Evolutionary conservation across 2,329 filamentous ascomycete genomes (phyloP), one percentile per base, ranked within the genome.

Genomic region (Pseudogymnoascus sp.): DNA sequence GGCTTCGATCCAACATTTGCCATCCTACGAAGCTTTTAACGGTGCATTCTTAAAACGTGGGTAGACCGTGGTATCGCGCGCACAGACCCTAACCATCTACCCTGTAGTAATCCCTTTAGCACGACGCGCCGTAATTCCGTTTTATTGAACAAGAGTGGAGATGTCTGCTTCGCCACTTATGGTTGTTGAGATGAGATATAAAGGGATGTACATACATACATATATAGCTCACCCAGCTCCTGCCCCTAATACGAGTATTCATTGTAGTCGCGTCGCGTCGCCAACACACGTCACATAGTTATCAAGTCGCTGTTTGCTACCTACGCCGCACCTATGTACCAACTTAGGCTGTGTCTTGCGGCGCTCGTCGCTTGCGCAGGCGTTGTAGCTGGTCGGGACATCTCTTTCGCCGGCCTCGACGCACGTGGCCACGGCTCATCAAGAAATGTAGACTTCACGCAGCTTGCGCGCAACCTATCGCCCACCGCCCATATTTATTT

Each of bases 341-440:
- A 56, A 56, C 28, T 56, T 22, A 33, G 11, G 10, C 28, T 19
- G 16, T n/a, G 61, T 28, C 62, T 66, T 40, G 67, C 66, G 59
- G 43, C 50, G 43, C 64, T 24, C 63, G 61, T 38, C 65, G 65
- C 24, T 62, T 62, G 33, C 66, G 65, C 7, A 65, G 62, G 14
- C 69, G 40, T 59, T 70, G 59, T 62, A 64, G 41, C 63, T 63
- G 2, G 65, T 73, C 10, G 66, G 41, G 14, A 60, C 43, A 10
- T 69, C 66, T 33, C 70, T 74, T n/a, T 82, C 80, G 0, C 46
- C 65, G 11, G 63, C 64, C 2, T 77, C 79, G 67, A 66, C n/a
- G 75, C 70, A 11, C 83, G 79, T 59, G 64, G 67, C 2, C 37
- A 28, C 28, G 12, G 41, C 19, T 19, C 14, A 5, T 22, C 41